Evolutionary conservation across 441 rosid genomes (phyloP), one percentile per base, ranked within the genome.

Genomic region (Arabidopsis hybrid): DNA sequence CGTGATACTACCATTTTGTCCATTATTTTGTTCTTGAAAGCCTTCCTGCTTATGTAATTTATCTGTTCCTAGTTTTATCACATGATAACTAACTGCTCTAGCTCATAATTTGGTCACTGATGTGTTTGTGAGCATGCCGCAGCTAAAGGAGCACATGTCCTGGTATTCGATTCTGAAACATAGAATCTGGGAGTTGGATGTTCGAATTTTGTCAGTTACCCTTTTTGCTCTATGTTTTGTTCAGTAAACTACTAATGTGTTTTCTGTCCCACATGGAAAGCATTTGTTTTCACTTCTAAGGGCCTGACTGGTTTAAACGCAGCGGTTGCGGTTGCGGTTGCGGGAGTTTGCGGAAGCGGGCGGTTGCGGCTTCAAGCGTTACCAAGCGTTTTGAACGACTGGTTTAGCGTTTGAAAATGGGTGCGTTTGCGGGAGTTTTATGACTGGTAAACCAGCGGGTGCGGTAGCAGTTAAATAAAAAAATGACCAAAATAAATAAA

Each of bases 71-170:
- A 55, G 46, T 62, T 53, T 65, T 57, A 7, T 65, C 40, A 73
- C 35, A 29, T 49, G 47, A 8, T 67, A 66, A 66, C 72, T 58
- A 66, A 40, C 47, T 66, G 26, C 3, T 55, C 31, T 63, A 18
- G 57, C 57, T 63, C 49, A 53, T 38, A 66, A 42, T 66, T 7
- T 59, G 34, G 72, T 35, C 12, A 50, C 60, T 63, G 52, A 13
- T 69, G 60, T 53, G 68, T 70, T 46, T 76, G 66, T 63, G 66
- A 70, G 66, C 52, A 39, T 56, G 36, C 66, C 60, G 45, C 66
- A 47, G 75, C 75, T 13, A 63, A 76, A 63, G 79, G 67, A 76
- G 66, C 75, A 69, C 47, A 65, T 45, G 34, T 43, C 13, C 59
- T 62, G 74, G 79, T 75, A 75, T 75, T 42, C 49, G 9, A 52